Base-by-base conservation (phyloP, 2,329 filamentous ascomycete genomes). In the Lachnellula subtilissima region DNA sequence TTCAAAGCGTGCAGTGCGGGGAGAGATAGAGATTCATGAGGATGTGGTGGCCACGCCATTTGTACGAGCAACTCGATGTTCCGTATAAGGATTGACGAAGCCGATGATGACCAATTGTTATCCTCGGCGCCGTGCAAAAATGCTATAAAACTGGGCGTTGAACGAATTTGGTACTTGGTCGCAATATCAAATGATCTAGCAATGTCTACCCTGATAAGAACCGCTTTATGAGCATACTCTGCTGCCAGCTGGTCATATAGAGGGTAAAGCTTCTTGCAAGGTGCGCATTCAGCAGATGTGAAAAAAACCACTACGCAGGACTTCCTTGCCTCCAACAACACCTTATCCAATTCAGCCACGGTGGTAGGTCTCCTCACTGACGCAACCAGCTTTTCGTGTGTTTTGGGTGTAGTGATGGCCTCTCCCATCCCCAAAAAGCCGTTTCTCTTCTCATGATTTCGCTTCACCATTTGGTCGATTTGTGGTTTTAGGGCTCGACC, bases 141-240 rank as follows among this genome's bases (percentile, higher is more conserved):
- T 0, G 91, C 93, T 67, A 94, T 83, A 67, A 97, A 96, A 0
- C 92, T 96, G 0, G 93, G 93, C 0, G 92, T 96, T 4, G 87
- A 87, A 2, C 82, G 79, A 51, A 97, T 81, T 1, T 78, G 74
- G 68, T 88, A 95, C 57, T 79, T 80, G 43, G 77, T 77, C 23
- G 79, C 84, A 48, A 89, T 82, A 58, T 83, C 82, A 54, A 78
- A 81, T 2, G 87, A 85, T 12, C 79, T 75, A 15, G 84, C 85
- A 48, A 90, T 84, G 67, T 97, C 92, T 12, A 95, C 84, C 68
- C 95, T 94, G 73, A 97, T 85, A 48, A 97, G 80, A 0, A 83
- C 75, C 3, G 84, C 86, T 63, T 86, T 86, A 35, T 81, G 74
- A 1, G 82, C 86, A 28, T 86, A 78, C 68, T 95, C 87, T 25